Evolutionary conservation across 73 alveolate genomes (phyloP), one percentile per base, ranked within the genome.

Genomic region (Stentor roeselii): DNA sequence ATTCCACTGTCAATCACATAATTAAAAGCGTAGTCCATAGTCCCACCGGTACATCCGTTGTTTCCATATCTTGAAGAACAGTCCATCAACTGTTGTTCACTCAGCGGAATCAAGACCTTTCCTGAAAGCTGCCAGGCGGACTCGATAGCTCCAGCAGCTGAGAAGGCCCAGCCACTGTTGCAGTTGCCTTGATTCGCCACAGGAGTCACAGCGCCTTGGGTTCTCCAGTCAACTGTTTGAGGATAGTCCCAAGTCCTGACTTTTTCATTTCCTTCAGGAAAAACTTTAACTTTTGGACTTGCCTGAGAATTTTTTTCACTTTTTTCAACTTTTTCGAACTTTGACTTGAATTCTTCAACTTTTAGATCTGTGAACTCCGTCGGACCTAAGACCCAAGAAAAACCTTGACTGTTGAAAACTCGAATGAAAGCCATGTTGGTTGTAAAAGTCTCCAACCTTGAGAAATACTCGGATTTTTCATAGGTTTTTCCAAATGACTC

Each of bases 141-240:
- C 92, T 96, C 99, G 38, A 95, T 59, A 75, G 95, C 93, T 34
- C 94, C 96, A 1, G 90, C 93, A 21, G 99, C 89, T 30, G 96
- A 75, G 88, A 93, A 95, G 14, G 99, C 93, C 96, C 96, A 95
- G 31, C 96, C 88, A 6, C 97, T 90, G 35, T 97, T 97, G 84
- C 99, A 95, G 38, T 74, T 32, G 2, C 93, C 96, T 83, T 93
- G 91, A 78, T 95, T 85, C 77, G 86, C 91, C 0, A 93, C 95
- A 34, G 95, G 95, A 77, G 86, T 85, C 3, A 93, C 92, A 36
- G 80, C 92, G 11, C 96, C 98, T 11, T 84, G 30, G 0, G 84
- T 82, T 42, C 89, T 88, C 98, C 96, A 90, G 86, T 92, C 97
- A 34, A 83, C 59, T 50, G 82, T n/a, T 21, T 15, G 21, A 1